A percentile compares a stretch with the other conserved stretches of the same genome.
Conservation (phyloP, 768 basidiomycete species). For the Hygrophorus pudorinus region DNA sequence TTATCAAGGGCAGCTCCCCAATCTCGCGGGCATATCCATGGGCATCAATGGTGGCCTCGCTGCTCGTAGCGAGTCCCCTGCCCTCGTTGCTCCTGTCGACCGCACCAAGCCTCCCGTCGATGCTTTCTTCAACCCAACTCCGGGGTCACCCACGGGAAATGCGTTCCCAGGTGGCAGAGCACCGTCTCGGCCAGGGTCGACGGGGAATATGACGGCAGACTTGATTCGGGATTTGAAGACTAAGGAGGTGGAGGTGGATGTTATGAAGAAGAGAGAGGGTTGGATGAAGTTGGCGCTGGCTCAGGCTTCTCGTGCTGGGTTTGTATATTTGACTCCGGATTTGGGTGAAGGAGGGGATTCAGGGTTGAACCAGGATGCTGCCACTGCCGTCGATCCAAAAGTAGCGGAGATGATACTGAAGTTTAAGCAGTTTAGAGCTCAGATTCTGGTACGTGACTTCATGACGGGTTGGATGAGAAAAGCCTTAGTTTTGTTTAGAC, state of each 20-base stretch:
- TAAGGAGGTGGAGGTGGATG: conserved; percentile 75
- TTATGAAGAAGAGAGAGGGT: conserved; percentile 60
- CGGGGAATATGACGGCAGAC: conserved; percentile 65
- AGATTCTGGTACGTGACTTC: conserved; percentile 59
- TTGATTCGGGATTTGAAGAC: conserved; percentile 69
- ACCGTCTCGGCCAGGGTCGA: conserved; percentile 38
- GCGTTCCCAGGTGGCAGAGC: conserved; percentile 37
- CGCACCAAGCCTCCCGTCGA: conserved; percentile 45
- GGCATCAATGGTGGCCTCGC: conserved; percentile 31
- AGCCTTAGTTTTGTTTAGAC: conserved; percentile 33
- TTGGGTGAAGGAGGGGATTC: conserved; percentile 22
- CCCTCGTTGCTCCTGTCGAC: conserved; percentile 17
- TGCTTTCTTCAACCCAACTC: conserved; percentile 40
- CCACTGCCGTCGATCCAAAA: conserved; percentile 21
- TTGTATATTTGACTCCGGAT: conserved; percentile 50
- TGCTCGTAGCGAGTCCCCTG: conserved; percentile 26
- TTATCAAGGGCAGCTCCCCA: conserved; percentile 31
- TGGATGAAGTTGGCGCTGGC: conserved; percentile 82
- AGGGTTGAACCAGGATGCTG: conserved; percentile 26
- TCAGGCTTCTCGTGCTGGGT: conserved; percentile 72
- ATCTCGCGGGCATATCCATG: conserved; percentile 47
- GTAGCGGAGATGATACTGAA: conserved; percentile 64
- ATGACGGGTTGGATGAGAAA: conserved; percentile 7
- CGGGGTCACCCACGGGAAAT: conserved; percentile 37
- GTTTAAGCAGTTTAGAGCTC: conserved; percentile 83